Base-by-base conservation (phyloP, 805 yeast genomes). In the Suhomyces xylopsoci region DNA sequence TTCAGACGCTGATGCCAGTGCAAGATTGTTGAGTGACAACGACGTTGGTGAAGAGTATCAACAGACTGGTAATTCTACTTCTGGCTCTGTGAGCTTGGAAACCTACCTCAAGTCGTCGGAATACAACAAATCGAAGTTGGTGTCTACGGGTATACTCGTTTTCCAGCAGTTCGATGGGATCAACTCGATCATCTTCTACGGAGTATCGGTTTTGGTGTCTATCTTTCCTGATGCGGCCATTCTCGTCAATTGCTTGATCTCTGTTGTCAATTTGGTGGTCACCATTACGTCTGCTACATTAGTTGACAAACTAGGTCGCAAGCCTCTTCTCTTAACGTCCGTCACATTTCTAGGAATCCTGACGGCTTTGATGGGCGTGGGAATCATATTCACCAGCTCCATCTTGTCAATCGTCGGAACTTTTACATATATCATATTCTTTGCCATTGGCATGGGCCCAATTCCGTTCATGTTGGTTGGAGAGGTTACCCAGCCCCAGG, bases 101-200 rank as follows among this genome's bases (percentile, higher is more conserved):
- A 63, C 62, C 9, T 91, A 89, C 64, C 57, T 87, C 44, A 73
- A 75, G 0, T 70, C 77, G 15, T 70, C 81, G 0, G 76, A 68
- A 44, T 90, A 81, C 68, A 66, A 71, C 32, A 81, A 80, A 49
- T 84, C 94, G 4, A 75, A 85, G 47, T 61, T 80, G 17, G 87
- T 85, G 0, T 88, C 91, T 8, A 82, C 91, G 0, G 82, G 87
- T 2, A 78, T 90, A 15, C 81, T 92, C 76, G 72, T 85, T 19
- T 86, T 92, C 15, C 99, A 94, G 71, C 99, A 94, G 67, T 82
- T 93, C 53, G 84, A 90, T 60, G 99, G 99, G 32, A 89, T 94
- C 65, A 94, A 94, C 67, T 84, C 97, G 1, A 90, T 94, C 54
- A 83, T 94, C 19, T 90, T 93, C 65, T 94, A 93, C 67, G 99